Evolutionary conservation across 2,329 filamentous ascomycete species (phyloP).

Genomic region (Penicillium aurantiogriseum): DNA sequence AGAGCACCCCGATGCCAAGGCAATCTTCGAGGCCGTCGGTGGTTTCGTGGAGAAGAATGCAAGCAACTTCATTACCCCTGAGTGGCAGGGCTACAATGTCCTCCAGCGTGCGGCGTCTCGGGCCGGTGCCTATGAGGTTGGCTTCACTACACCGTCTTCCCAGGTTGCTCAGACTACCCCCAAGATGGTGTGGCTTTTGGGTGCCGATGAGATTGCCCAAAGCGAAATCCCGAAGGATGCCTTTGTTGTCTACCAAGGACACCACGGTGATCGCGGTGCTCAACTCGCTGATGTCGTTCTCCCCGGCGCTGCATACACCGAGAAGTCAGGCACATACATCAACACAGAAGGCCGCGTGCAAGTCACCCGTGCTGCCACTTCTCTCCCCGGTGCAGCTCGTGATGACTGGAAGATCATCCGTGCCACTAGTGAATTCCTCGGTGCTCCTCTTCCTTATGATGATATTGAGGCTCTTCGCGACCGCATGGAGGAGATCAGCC

Average conservation of each 20-base stretch:
- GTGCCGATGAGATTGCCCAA: slow-evolving; percentile 84
- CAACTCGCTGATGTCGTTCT: slow-evolving; percentile 92
- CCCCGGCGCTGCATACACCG: slow-evolving; percentile 91
- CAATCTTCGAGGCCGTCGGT: slow-evolving; percentile 88
- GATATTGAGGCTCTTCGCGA: slow-evolving; percentile 85
- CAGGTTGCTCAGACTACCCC: slow-evolving; percentile 79
- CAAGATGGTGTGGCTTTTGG: slow-evolving; percentile 96
- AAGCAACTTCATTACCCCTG: slow-evolving; percentile 77
- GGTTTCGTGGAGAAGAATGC: slow-evolving; percentile 91
- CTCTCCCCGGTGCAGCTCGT: slow-evolving; percentile 81
- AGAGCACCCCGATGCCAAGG: slow-evolving; percentile 87
- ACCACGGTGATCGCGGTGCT: slow-evolving; percentile 92
- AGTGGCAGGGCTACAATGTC: slow-evolving; percentile 98
- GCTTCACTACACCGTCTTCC: slow-evolving; percentile 82
- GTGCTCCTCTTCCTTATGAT: slow-evolving; percentile 83
- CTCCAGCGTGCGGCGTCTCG: slow-evolving; percentile 91
- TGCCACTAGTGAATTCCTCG: slow-evolving; percentile 86
- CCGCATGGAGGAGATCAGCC: slow-evolving; percentile 93
- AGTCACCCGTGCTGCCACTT: slow-evolving; percentile 85
- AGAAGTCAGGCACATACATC: slow-evolving; percentile 93
- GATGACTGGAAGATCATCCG: slow-evolving; percentile 99
- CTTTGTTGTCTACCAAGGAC: slow-evolving; percentile 96
- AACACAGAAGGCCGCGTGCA: slow-evolving; percentile 98
- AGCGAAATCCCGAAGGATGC: slow-evolving; percentile 91
- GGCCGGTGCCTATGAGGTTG: slow-evolving; percentile 90